phyloP scores from a whole-genome alignment of 495 filamentous ascomycete species.

The Aspergillus diversus region DNA sequence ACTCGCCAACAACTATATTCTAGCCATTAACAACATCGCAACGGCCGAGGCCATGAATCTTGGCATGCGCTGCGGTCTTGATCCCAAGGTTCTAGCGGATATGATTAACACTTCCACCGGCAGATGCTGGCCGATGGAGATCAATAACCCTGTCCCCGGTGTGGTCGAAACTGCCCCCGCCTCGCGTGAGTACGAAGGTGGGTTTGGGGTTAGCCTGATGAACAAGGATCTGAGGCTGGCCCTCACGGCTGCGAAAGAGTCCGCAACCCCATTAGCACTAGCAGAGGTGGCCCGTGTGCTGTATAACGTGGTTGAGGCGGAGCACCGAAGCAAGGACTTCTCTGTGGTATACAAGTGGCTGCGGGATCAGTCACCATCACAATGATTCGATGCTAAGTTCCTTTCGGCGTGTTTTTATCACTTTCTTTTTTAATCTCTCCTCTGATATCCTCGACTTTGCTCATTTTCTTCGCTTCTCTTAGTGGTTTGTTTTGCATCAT shows the following conservation, averaged over 20 bases:
- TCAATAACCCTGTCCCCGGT: slow-evolving; percentile 93
- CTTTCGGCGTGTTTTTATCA: slow-evolving; percentile 9
- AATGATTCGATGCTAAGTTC: slow-evolving; percentile 14
- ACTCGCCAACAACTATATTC: slow-evolving; percentile 90
- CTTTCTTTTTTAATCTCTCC: not conserved
- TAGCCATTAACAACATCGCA: slow-evolving; percentile 91
- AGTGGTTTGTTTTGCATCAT: slow-evolving; percentile 1
- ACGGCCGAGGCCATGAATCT: slow-evolving; percentile 94
- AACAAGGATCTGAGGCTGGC: slow-evolving; percentile 80
- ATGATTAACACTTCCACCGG: slow-evolving; percentile 88
- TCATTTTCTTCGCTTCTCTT: slow-evolving; percentile 3
- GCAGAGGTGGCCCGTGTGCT: slow-evolving; percentile 66
- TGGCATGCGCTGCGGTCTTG: slow-evolving; percentile 80
- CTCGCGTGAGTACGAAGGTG: slow-evolving; percentile 72
- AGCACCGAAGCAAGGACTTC: slow-evolving; percentile 77
- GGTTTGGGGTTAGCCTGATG: slow-evolving; percentile 84
- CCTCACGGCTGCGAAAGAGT: slow-evolving; percentile 70
- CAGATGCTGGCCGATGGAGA: slow-evolving; percentile 86
- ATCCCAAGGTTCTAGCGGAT: slow-evolving; percentile 74
- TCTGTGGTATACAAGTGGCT: slow-evolving; percentile 83
- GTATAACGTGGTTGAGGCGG: slow-evolving; percentile 64
- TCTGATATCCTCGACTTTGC: not conserved
- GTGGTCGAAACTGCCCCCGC: slow-evolving; percentile 75
- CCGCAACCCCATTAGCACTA: slow-evolving; percentile 66
- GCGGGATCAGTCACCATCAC: slow-evolving; percentile 39